Percentiles rank a stretch among this genome's conserved stretches.
Conservation (phyloP, 257 asterid genomes). For the Jaltomata sinuosa region DNA sequence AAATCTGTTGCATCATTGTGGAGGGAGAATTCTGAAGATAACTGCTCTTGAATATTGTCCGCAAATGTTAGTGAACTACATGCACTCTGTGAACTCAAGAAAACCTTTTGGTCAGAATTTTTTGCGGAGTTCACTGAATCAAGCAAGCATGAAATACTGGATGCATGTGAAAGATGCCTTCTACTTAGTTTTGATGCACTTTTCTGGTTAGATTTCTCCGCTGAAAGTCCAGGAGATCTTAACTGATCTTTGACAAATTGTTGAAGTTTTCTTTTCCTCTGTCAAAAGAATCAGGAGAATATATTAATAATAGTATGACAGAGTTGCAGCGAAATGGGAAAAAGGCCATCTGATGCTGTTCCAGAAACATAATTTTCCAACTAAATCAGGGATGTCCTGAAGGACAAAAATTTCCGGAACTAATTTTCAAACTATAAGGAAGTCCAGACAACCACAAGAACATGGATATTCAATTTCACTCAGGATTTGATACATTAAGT, state of each 20-base stretch:
- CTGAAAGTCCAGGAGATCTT: conserved; percentile 21
- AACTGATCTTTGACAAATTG: conserved; percentile 38
- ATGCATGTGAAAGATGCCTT: conserved; percentile 32
- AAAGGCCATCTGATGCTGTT: background rate
- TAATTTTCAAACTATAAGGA: background rate
- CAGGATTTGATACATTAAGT: background rate
- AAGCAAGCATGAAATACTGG: conserved; percentile 44
- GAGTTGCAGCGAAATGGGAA: background rate
- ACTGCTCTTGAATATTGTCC: conserved; percentile 21
- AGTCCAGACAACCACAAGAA: background rate
- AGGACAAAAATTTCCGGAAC: background rate
- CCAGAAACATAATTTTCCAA: background rate
- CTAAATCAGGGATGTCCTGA: background rate
- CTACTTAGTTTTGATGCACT: conserved; percentile 21
- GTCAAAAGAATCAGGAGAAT: conserved; percentile 7
- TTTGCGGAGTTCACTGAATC: conserved; percentile 33
- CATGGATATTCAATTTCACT: background rate
- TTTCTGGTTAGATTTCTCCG: conserved; percentile 21
- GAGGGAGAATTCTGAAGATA: conserved; percentile 18
- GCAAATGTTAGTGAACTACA: conserved; percentile 38
- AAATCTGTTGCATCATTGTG: conserved; percentile 16
- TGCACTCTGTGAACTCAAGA: conserved; percentile 31
- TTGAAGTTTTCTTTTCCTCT: conserved; percentile 68
- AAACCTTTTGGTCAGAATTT: conserved; percentile 19
- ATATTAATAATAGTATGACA: background rate